Evolutionary conservation across 306 rosid genomes (phyloP), one percentile per base, ranked within the genome.

Genomic region (Arachis hypogaea): DNA sequence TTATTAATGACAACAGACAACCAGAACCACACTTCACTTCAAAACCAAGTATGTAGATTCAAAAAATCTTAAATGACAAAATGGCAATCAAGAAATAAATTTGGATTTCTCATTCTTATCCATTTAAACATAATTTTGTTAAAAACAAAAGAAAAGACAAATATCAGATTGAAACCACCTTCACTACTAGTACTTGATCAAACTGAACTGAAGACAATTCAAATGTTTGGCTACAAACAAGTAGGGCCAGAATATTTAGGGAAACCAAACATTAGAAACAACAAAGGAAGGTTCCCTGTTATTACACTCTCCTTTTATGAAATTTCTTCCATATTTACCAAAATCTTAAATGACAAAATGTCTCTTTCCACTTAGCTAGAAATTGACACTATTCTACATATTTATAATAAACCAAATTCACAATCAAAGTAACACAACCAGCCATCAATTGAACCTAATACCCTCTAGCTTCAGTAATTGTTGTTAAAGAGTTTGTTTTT

Each of bases 261-360:
- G 3, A 7, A 16, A 52, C 9, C 12, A 71, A 33, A 60, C 71
- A 59, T 73, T 4, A 30, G 71, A 74, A 67, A 33, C 72, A 74
- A 18, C 63, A 45, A 61, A 51, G 83, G 83, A 51, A 73, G 60
- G 69, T 68, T 74, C 57, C 78, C 30, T 51, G 14, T 10, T 29
- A 14, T 73, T 79, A 69, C 44, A 51, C 69, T 66, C 51, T 51
- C 36, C 75, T 4, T 51, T 16, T 3, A 51, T 38, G 83, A 74
- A 74, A 74, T 61, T 80, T 80, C 79, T 43, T 46, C 12, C 16
- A 54, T 11, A 45, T 22, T 57, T 43, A 3, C 7, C 41, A 30
- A 44, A 44, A 38, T 41, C 56, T 22, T 75, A 11, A 59, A 33
- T 52, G 29, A 1, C 46, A 68, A 68, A 14, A 16, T 42, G 5